Conservation (phyloP, 768 basidiomycete species). For the Leccinellum rugosiceps region DNA sequence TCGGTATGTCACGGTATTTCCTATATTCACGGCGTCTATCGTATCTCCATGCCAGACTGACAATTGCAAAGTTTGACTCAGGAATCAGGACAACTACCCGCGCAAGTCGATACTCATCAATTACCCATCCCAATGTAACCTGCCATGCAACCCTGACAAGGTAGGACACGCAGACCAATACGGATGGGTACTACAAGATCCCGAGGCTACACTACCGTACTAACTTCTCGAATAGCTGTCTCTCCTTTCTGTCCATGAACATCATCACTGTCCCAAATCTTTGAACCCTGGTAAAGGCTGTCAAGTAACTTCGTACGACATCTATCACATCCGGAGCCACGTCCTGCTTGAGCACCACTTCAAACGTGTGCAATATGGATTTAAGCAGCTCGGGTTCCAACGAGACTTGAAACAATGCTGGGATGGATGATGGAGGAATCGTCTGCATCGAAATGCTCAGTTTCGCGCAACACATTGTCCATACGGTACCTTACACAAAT, state of each 20-base stretch:
- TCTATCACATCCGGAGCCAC: conserved; percentile 9
- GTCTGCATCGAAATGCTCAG: conserved; percentile 35
- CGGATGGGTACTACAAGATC: background rate
- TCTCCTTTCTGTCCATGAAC: conserved; percentile 61
- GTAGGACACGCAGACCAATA: too few relatives aligned
- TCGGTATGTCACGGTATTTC: too few relatives aligned
- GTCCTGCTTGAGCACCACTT: conserved; percentile 25
- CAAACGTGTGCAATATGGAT: conserved; percentile 54
- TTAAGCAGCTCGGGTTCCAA: conserved; percentile 64
- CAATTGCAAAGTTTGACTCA: too few relatives aligned
- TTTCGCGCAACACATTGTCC: background rate
- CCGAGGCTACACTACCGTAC: background rate
- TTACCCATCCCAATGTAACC: too few relatives aligned
- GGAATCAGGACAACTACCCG: too few relatives aligned
- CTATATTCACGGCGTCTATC: too few relatives aligned
- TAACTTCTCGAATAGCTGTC: conserved; percentile 34
- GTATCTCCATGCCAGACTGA: too few relatives aligned
- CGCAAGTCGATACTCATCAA: too few relatives aligned
- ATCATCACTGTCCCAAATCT: conserved; percentile 62
- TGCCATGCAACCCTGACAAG: too few relatives aligned
- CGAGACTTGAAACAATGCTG: conserved; percentile 63
- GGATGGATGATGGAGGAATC: conserved; percentile 53
- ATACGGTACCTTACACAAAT: conserved; percentile 45
- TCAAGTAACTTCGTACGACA: conserved; percentile 47
- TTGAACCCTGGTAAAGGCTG: conserved; percentile 49